Base-by-base conservation (phyloP, 768 basidiomycete species). In the Suillus hirtellus region DNA sequence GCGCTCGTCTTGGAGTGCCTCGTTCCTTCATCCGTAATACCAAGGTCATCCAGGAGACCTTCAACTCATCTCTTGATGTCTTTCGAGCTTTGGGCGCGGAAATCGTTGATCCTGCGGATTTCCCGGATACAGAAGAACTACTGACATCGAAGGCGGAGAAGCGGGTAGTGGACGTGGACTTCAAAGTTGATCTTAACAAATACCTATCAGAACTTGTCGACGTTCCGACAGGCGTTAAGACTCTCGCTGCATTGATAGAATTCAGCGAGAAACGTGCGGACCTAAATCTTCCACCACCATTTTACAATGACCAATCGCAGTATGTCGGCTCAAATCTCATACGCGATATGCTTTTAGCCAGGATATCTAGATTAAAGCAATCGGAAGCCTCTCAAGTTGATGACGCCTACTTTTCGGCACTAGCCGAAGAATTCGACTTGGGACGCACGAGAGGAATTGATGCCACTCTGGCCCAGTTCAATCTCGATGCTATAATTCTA, bases 221-320 rank as follows among this genome's bases (percentile, higher is more conserved):
- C 31, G 84, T 85, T 34, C 86, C 87, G 0, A 82, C 86, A 1
- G 86, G 85, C 7, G 86, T 87, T n/a, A 76, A 77, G 35, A 81
- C 70, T n/a, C 78, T 88, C 3, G 84, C 80, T 3, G 84, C 86
- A 59, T 67, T 88, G 54, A 87, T 88, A 42, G 70, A 69, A 40
- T 87, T 86, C 73, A 79, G 88, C 69, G 73, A 78, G 52, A 77
- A 76, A 2, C 78, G 88, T 62, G 76, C 82, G 1, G 71, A 75
- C 7, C 74, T 83, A 19, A 86, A 87, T 66, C 69, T 72, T 5
- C 63, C 72, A 14, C 11, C 71, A 11, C 69, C 74, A 1, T 69
- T 69, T 64, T 77, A 74, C 60, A 68, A 67, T 0, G 67, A 68
- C 46, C 77, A 78, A 60, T 73, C 49, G 3, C 49, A 24, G 49